Conservation (phyloP, 164 flowering plant species). For the Aristolochia fimbriata region DNA sequence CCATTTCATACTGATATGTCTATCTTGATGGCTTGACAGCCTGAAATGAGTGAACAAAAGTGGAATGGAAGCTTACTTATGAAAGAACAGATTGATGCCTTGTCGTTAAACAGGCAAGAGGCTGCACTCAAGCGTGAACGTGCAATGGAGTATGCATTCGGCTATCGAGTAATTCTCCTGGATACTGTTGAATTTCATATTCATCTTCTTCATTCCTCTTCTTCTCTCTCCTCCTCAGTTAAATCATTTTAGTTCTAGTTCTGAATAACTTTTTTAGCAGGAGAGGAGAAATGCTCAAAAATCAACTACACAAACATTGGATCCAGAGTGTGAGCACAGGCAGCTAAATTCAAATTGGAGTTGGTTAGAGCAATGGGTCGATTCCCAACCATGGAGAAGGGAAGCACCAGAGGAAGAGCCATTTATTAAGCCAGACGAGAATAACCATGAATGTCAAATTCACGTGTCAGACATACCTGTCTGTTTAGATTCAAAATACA, state of each 20-base stretch:
- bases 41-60: conserved; percentile 29
- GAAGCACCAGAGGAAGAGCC: conserved; percentile 18
- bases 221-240: background rate
- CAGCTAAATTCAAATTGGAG: conserved; percentile 29
- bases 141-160: conserved; percentile 36
- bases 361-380: conserved; percentile 75
- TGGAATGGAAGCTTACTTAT: conserved; percentile 49
- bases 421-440: background rate
- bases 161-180: conserved; percentile 7
- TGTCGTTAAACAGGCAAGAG: conserved; percentile 5
- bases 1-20: no score
- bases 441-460: background rate
- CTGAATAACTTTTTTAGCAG: conserved; percentile 8
- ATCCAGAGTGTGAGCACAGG: conserved; percentile 29
- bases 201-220: background rate
- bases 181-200: background rate
- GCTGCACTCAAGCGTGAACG: conserved; percentile 35
- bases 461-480: conserved; percentile 19
- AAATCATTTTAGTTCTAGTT: background rate
- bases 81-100: conserved; percentile 38
- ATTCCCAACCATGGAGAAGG: conserved; percentile 36
- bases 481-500: conserved; percentile 12
- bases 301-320: conserved; percentile 18
- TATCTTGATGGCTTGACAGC: conserved; percentile 31
- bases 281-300: conserved; percentile 24